These are phyloP conservation scores for Cyclocybe cylindracea DNA, from an alignment of 768 basidiomycete species.

Conservation along the genomic window DNA sequence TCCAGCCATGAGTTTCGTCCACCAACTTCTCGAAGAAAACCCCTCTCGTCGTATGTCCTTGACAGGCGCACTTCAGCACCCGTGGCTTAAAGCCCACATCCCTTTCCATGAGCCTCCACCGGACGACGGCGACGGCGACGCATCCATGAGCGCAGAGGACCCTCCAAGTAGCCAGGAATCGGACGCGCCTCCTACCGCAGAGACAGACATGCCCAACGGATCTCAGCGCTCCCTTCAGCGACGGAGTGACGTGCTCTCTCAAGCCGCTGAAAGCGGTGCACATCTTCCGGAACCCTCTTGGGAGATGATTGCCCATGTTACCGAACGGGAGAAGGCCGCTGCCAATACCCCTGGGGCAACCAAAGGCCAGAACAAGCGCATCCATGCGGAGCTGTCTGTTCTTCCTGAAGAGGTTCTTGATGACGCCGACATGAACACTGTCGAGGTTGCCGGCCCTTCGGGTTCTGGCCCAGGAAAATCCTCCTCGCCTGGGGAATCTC, in stretches of 20 bases:
- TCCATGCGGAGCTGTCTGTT: constrained; percentile 43
- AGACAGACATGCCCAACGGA: constrained; percentile 22
- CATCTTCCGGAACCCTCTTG: constrained; percentile 50
- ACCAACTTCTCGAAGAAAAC: constrained; percentile 60
- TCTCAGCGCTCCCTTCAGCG: constrained; percentile 41
- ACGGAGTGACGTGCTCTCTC: constrained; percentile 46
- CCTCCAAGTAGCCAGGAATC: constrained; percentile 2
- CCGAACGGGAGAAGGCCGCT: constrained; percentile 24
- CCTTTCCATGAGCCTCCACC: constrained; percentile 23
- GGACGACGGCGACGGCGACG: constrained; percentile 7
- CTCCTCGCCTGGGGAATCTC: constrained; percentile 1
- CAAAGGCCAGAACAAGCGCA: constrained; percentile 40
- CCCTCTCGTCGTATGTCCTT: constrained; percentile 74
- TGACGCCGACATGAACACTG: constrained; percentile 8
- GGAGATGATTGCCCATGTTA: constrained; percentile 54
- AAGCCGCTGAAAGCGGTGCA: constrained; percentile 43
- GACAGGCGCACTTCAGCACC: constrained; percentile 64
- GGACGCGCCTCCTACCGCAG: neutral
- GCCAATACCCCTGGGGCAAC: constrained; percentile 10
- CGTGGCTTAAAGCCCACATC: constrained; percentile 62
- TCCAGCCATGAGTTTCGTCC: constrained; percentile 68
- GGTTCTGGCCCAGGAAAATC: neutral
- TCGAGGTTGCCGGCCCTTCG: neutral
- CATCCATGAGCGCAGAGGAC: neutral
- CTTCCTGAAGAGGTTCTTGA: constrained; percentile 35